A percentile compares a stretch with the other conserved stretches of the same genome.
phyloP scores from a whole-genome alignment of 805 yeast genomes.

The Wickerhamomyces bovis region DNA sequence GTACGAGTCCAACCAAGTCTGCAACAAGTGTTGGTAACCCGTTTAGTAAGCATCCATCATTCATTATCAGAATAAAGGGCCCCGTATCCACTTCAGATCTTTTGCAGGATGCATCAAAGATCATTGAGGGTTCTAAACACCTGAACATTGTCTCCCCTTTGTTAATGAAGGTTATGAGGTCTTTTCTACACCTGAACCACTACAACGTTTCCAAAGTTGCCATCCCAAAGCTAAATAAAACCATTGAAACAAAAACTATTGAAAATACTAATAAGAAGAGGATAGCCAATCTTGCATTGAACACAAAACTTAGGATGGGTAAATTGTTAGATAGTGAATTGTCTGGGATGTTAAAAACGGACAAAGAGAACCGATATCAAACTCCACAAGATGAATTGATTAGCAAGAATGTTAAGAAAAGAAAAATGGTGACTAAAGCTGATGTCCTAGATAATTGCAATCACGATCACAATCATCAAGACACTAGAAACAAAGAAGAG shows the following conservation, averaged over 20 bases:
- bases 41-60: conserved; percentile 32
- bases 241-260: not conserved
- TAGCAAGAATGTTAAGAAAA: not conserved
- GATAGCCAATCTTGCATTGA: not conserved
- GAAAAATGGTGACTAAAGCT: not conserved
- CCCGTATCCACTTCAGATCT: conserved; percentile 29
- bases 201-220: conserved; percentile 7
- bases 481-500: not conserved
- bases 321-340: conserved; percentile 1
- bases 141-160: conserved; percentile 26
- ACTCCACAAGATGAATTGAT: not conserved
- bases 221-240: not conserved
- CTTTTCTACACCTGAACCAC: conserved; percentile 24
- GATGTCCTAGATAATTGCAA: not conserved
- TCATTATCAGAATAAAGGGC: conserved; percentile 29
- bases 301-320: conserved; percentile 1
- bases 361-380: not conserved
- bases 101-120: conserved; percentile 35
- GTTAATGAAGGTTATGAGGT: conserved; percentile 25
- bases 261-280: not conserved
- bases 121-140: conserved; percentile 22
- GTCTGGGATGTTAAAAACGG: conserved; percentile 1
- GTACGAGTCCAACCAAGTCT: conserved; percentile 16
- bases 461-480: not conserved
- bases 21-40: conserved; percentile 29